Percentiles rank a stretch among this genome's conserved stretches.
Evolutionary conservation across 176 grass and related monocot species (phyloP).

Genomic region (Poa annua): DNA sequence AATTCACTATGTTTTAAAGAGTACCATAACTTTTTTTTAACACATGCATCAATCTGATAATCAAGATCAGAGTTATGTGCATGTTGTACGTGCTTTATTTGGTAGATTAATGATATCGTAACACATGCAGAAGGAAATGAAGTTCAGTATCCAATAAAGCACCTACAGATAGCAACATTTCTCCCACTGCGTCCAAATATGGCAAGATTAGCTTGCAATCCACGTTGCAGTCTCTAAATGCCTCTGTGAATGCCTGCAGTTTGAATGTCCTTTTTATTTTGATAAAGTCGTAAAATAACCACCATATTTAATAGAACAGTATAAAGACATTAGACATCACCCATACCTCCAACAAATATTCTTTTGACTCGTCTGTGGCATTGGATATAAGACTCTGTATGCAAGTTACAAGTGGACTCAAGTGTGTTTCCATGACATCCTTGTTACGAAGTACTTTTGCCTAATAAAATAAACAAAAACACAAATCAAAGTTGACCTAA

Average conservation of each 20-base stretch:
- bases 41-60: not conserved
- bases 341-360: slow-evolving; percentile 62
- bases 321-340: slow-evolving; percentile 37
- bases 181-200: slow-evolving; percentile 59
- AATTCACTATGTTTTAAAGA: not conserved
- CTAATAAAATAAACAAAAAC: slow-evolving; percentile 28
- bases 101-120: slow-evolving; percentile 10
- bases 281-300: slow-evolving; percentile 33
- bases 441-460: slow-evolving; percentile 54
- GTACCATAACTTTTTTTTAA: slow-evolving; percentile 7
- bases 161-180: slow-evolving; percentile 71
- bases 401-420: slow-evolving; percentile 54
- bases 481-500: not conserved
- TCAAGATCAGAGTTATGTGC: not conserved
- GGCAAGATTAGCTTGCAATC: slow-evolving; percentile 68
- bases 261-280: slow-evolving; percentile 42
- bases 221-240: slow-evolving; percentile 68
- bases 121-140: slow-evolving; percentile 10
- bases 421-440: slow-evolving; percentile 66
- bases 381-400: slow-evolving; percentile 60
- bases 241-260: slow-evolving; percentile 75
- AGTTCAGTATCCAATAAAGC: slow-evolving; percentile 30
- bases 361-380: slow-evolving; percentile 51
- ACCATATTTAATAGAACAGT: slow-evolving; percentile 8
- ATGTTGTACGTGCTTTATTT: not conserved